Evolutionary conservation across 495 filamentous ascomycete genomes (phyloP), one percentile per base, ranked within the genome.

Genomic region (Sporormia fimetaria): DNA sequence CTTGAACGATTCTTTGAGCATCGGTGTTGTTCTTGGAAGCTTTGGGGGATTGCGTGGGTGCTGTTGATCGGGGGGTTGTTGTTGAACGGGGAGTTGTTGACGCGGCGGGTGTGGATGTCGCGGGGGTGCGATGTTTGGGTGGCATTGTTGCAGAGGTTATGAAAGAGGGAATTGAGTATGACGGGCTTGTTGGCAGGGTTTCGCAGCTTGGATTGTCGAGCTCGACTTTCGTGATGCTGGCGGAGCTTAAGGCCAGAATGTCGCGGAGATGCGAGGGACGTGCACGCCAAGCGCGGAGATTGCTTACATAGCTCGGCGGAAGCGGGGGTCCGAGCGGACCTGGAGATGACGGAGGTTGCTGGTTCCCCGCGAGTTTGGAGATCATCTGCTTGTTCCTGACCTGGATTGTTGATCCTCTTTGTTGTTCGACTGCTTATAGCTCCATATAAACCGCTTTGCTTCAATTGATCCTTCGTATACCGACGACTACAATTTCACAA

Each of bases 1-100:
- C 55, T 8, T 61, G 44, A 21, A 67, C 56, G 28, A 79, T 74
- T 23, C 78, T 66, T 47, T 64, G 59, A 9, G 73, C 63, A 65
- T 55, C 67, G 61, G 22, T 38, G 30, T 38, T 43, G 40, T 28
- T 63, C 32, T 63, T 60, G 12, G 62, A 60, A 15, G 57, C 44
- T 21, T 64, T 57, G 33, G 67, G 60, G 28, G 67, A 71, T 63
- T 63, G 63, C 44, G 61, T 69, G 5, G 16, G 6, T 12, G 46
- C 16, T n/a, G 22, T 27, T 6, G 44, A 35, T 12, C 36, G 17
- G 3, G 33, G n/a, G 21, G 40, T 26, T 17, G 50, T 11, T 7
- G 47, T 12, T 11, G 42, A 11, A 10, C 33, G 27, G 17, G 49
- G 27, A 14, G 49, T 17, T 21, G 58, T 34, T 47, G 67, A 47